Evolutionary conservation across 768 basidiomycete species (phyloP).

Genomic region (Leucosporidium yakuticum): DNA sequence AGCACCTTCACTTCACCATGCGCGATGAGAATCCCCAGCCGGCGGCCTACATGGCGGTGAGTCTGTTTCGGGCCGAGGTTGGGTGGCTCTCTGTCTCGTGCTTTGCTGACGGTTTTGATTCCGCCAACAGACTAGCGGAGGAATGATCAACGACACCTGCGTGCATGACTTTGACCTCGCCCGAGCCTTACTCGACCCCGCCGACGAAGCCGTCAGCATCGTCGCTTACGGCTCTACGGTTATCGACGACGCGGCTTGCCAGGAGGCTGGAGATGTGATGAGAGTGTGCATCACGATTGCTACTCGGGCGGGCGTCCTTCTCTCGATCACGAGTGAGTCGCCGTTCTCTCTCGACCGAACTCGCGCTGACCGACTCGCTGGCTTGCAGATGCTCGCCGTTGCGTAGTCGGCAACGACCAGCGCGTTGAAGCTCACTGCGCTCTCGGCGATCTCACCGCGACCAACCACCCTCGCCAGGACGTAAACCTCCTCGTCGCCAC

Average conservation of each 20-base stretch:
- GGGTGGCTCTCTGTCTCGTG: too few relatives aligned
- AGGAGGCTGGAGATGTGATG: background rate
- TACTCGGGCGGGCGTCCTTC: background rate
- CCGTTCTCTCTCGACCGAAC: background rate
- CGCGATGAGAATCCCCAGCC: background rate
- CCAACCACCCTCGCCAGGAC: background rate
- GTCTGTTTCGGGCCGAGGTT: too few relatives aligned
- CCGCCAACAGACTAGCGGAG: too few relatives aligned
- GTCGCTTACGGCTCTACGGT: background rate
- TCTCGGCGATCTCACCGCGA: background rate
- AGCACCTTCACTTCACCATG: background rate
- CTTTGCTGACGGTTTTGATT: too few relatives aligned
- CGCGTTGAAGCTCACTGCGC: background rate
- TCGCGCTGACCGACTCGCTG: too few relatives aligned
- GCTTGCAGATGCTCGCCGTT: background rate
- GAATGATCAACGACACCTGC: background rate
- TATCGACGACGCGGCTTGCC: background rate
- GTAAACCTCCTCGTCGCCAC: background rate
- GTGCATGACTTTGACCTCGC: slow-evolving; percentile 4
- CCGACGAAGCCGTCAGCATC: background rate
- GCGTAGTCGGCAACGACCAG: background rate
- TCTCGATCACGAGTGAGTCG: background rate
- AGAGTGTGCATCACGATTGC: background rate
- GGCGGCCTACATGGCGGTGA: background rate
- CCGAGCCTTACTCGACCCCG: background rate